Conservation (phyloP, 805 yeast genomes). For the Yamadazyma akitaensis region DNA sequence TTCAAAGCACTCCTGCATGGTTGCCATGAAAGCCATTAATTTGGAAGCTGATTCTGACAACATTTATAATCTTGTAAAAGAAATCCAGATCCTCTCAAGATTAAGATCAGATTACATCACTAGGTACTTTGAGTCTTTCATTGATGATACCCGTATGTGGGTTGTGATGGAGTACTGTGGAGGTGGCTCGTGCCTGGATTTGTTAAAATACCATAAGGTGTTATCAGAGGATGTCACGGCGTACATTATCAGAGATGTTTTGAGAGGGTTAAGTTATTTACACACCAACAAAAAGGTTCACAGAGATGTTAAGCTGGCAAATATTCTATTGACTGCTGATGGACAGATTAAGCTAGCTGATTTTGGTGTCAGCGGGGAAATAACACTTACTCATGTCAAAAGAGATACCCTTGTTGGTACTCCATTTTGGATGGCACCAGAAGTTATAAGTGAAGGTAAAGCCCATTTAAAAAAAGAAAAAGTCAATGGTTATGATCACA, state of each 20-base stretch:
- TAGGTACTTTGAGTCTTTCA: conserved; percentile 54
- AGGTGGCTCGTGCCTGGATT: conserved; percentile 86
- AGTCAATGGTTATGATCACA: conserved; percentile 67
- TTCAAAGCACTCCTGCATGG: conserved; percentile 37
- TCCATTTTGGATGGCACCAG: conserved; percentile 99
- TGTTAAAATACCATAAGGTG: conserved; percentile 52
- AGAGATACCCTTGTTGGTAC: conserved; percentile 88
- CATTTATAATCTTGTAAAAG: conserved; percentile 66
- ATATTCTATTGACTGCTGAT: conserved; percentile 64
- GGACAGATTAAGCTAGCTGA: conserved; percentile 84
- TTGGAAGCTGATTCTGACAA: conserved; percentile 79
- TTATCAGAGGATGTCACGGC: conserved; percentile 61
- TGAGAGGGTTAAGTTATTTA: conserved; percentile 71
- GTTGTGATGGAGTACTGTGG: conserved; percentile 95
- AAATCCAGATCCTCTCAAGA: conserved; percentile 70
- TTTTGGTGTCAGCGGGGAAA: conserved; percentile 89
- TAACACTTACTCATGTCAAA: conserved; percentile 49
- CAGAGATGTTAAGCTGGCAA: conserved; percentile 89
- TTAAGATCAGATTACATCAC: conserved; percentile 68
- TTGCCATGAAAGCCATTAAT: conserved; percentile 86
- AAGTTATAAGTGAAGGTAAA: conserved; percentile 55
- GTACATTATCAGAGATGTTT: conserved; percentile 58
- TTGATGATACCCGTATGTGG: conserved; percentile 70
- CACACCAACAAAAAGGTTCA: conserved; percentile 78
- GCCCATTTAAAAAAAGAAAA: background rate